These are phyloP conservation scores for Alternaria dauci DNA, from an alignment of 2,329 filamentous ascomycete genomes.

Conservation along the genomic window DNA sequence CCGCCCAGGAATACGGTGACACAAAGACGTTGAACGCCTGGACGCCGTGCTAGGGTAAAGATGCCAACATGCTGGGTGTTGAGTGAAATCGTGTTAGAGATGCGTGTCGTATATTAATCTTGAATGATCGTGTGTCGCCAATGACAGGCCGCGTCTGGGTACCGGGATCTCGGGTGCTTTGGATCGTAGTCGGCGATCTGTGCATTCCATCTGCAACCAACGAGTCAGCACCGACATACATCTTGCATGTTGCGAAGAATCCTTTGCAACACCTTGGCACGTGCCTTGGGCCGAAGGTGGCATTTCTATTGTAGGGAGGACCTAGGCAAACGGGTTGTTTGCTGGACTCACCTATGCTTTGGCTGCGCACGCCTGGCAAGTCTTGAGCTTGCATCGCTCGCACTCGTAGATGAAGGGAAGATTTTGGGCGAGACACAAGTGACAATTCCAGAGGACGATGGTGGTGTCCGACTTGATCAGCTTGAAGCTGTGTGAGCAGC, in stretches of 20 bases:
- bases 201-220: slow-evolving; percentile 31
- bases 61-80: slow-evolving; percentile 31
- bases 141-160: slow-evolving; percentile 21
- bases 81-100: slow-evolving; percentile 18
- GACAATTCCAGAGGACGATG: slow-evolving; percentile 62
- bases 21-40: slow-evolving; percentile 32
- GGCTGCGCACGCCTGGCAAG: slow-evolving; percentile 57
- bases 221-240: slow-evolving; percentile 36
- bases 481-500: slow-evolving; percentile 59
- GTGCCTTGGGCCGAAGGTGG: slow-evolving; percentile 7
- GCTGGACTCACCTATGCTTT: slow-evolving; percentile 51
- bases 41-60: slow-evolving; percentile 51
- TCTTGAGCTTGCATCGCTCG: slow-evolving; percentile 60
- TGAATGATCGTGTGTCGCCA: slow-evolving; percentile 16
- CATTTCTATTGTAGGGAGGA: neutral
- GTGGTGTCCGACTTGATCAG: slow-evolving; percentile 62
- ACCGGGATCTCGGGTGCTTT: slow-evolving; percentile 24
- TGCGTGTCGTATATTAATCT: slow-evolving; percentile 13
- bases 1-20: slow-evolving; percentile 32
- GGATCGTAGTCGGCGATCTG: slow-evolving; percentile 39
- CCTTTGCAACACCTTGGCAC: slow-evolving; percentile 20
- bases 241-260: slow-evolving; percentile 23
- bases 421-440: slow-evolving; percentile 60
- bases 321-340: neutral
- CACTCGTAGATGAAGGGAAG: slow-evolving; percentile 63